Base-by-base conservation (phyloP, 352 stramenopile species). In the Paralagenidium karlingii region DNA sequence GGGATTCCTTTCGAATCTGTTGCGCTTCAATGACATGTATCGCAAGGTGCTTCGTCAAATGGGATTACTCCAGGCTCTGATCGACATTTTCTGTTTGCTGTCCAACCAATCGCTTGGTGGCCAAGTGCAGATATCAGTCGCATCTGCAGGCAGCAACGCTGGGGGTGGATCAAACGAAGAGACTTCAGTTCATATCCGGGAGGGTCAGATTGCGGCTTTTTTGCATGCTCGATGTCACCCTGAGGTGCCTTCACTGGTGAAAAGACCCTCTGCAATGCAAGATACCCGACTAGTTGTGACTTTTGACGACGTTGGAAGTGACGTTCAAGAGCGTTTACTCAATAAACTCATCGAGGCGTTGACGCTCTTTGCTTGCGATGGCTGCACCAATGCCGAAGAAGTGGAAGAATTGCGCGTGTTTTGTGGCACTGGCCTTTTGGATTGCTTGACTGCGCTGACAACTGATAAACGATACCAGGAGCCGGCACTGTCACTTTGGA, bases 291-390 rank as follows among this genome's bases (percentile, higher is more conserved):
- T n/a, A n/a, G n/a, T n/a, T n/a, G n/a, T n/a, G n/a, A n/a, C n/a
- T n/a, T n/a, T n/a, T n/a, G n/a, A n/a, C n/a, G n/a, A n/a, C n/a
- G n/a, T n/a, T n/a, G n/a, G n/a, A n/a, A n/a, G n/a, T n/a, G n/a
- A n/a, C n/a, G n/a, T n/a, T n/a, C n/a, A n/a, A n/a, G n/a, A n/a
- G n/a, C n/a, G n/a, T n/a, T n/a, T n/a, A n/a, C n/a, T n/a, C n/a
- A n/a, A n/a, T n/a, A n/a, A n/a, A 13, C 46, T 76, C 12, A 40
- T 78, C 8, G 64, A 76, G 15, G 48, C 69, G n/a, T 47, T 82
- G 51, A 57, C 45, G 13, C 25, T 63, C 4, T 56, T 64, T 26
- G 43, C 51, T 10, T 46, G 6, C 24, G n/a, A n/a, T 2, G 21
- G 16, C 7, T 21, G 16, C 3, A 21, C 9, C 4, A 22, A 38